These are phyloP conservation scores for Gracilaria caudata DNA, from an alignment of 23 red algal species.

Conservation along the genomic window DNA sequence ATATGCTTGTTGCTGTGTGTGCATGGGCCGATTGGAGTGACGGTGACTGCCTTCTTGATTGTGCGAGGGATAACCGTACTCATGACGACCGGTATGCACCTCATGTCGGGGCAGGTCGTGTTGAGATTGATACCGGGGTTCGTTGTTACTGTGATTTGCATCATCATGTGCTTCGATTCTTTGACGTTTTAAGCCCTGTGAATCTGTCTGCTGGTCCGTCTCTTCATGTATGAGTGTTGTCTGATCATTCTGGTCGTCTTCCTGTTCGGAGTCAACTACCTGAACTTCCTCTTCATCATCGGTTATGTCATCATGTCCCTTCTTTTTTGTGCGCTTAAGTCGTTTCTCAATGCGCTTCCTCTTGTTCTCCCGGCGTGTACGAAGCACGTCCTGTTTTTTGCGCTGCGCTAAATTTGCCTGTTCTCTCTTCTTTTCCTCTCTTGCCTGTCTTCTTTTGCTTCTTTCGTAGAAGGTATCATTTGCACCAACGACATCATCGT, in stretches of 20 bases:
- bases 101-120: not conserved
- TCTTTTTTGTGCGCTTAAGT: not conserved
- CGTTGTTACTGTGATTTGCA: not conserved
- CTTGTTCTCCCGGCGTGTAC: not conserved
- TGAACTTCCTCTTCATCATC: not conserved
- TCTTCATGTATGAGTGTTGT: constrained; percentile 15
- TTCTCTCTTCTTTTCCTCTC: constrained; percentile 17
- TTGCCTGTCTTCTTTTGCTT: constrained; percentile 2
- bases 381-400: not conserved
- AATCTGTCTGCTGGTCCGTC: not conserved
- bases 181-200: not conserved
- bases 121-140: not conserved
- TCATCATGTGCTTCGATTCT: not conserved
- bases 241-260: not conserved
- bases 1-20: not conserved
- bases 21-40: not conserved
- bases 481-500: constrained; percentile 2
- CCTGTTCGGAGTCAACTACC: not conserved
- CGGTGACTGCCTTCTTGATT: not conserved
- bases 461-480: constrained; percentile 34
- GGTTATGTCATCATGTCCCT: not conserved
- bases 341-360: constrained; percentile 18
- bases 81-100: not conserved
- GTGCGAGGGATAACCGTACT: not conserved
- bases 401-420: not conserved